These are phyloP conservation scores for Pontederia crassipes DNA, from an alignment of 176 grass and related monocot species.

Conservation along the genomic window DNA sequence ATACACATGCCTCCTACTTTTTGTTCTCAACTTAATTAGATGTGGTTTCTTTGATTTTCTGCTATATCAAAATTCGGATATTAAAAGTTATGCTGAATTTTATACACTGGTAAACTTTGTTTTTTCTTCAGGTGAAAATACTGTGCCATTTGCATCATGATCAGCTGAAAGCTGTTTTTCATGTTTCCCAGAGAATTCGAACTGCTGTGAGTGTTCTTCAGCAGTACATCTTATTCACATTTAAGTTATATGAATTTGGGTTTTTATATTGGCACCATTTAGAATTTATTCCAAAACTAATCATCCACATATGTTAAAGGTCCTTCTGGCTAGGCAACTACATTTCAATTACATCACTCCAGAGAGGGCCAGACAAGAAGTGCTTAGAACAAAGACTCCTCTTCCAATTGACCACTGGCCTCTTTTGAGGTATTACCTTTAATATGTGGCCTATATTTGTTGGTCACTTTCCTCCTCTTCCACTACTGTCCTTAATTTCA, in stretches of 20 bases:
- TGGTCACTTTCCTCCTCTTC: background rate
- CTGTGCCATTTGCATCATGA: slow-evolving; percentile 78
- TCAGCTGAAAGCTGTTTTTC: slow-evolving; percentile 62
- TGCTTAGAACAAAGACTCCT: slow-evolving; percentile 63
- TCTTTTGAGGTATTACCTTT: slow-evolving; percentile 44
- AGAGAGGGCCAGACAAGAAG: slow-evolving; percentile 60
- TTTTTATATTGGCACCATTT: too few relatives aligned
- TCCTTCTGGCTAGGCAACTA: slow-evolving; percentile 56
- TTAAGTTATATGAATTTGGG: too few relatives aligned
- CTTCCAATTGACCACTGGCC: slow-evolving; percentile 64
- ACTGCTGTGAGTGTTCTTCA: slow-evolving; percentile 46
- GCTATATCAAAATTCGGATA: background rate
- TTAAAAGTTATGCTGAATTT: background rate
- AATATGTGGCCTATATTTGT: background rate
- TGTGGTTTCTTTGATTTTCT: background rate
- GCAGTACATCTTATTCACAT: too few relatives aligned
- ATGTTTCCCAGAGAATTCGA: slow-evolving; percentile 55
- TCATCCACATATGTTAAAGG: slow-evolving; percentile 35
- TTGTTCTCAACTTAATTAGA: background rate
- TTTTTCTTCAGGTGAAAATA: slow-evolving; percentile 61
- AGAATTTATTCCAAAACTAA: background rate
- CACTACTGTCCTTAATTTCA: slow-evolving; percentile 13
- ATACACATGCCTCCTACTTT: background rate
- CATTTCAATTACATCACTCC: slow-evolving; percentile 95
- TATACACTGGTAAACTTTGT: background rate